Conservation (phyloP, 2,329 filamentous ascomycete species). For the Diaporthe capsici region DNA sequence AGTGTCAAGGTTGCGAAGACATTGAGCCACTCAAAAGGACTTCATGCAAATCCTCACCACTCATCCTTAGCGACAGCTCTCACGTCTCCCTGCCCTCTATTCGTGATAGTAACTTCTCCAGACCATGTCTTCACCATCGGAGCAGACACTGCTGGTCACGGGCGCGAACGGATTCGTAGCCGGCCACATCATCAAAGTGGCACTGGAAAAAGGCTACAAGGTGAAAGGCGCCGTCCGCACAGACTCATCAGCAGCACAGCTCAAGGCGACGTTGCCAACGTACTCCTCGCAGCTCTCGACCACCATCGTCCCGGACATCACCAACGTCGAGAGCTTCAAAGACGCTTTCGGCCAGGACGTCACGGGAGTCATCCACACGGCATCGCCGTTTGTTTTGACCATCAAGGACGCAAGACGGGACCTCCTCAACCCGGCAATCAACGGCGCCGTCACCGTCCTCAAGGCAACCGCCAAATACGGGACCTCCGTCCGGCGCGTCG, state of each 20-base stretch:
- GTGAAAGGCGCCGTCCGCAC: constrained; percentile 27
- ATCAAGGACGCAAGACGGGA: constrained; percentile 56
- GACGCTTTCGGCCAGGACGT: constrained; percentile 51
- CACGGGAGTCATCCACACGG: constrained; percentile 55
- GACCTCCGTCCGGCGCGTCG: constrained; percentile 57
- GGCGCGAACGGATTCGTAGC: constrained; percentile 29
- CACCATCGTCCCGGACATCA: constrained; percentile 55
- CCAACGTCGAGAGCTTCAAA: constrained; percentile 52
- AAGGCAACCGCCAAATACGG: constrained; percentile 51
- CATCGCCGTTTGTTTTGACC: constrained; percentile 52
- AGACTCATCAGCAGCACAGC: constrained; percentile 6
- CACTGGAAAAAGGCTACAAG: constrained; percentile 31
- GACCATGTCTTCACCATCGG: background rate
- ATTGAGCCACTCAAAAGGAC: too few relatives aligned
- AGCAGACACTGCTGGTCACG: constrained; percentile 34
- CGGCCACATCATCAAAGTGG: constrained; percentile 33
- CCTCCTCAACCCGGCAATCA: constrained; percentile 59
- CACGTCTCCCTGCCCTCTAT: background rate
- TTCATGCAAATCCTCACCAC: background rate
- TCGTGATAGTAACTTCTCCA: background rate
- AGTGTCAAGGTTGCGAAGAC: background rate
- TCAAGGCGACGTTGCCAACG: constrained; percentile 5
- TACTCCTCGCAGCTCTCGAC: constrained; percentile 47
- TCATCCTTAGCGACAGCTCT: background rate
- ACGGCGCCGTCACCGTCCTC: constrained; percentile 57